phyloP scores from a whole-genome alignment of 2,329 filamentous ascomycete species.

The Fusarium hostae region DNA sequence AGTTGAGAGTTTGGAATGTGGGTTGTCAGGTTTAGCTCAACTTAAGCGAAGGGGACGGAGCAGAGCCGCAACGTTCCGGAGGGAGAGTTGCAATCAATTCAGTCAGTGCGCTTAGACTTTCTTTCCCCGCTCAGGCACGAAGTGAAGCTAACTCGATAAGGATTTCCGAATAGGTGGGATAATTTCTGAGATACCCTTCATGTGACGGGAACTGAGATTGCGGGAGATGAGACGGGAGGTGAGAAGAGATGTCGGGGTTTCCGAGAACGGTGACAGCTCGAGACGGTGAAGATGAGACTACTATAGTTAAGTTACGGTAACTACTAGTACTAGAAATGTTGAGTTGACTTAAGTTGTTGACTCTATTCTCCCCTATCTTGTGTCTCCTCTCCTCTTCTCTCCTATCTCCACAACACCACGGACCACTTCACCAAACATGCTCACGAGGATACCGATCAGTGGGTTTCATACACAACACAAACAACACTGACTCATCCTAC shows the following conservation, averaged over 20 bases:
- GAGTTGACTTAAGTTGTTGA: conserved; percentile 9
- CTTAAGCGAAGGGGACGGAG: conserved; percentile 13
- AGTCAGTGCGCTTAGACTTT: neutral
- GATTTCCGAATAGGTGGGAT: conserved; percentile 5
- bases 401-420: conserved; percentile 17
- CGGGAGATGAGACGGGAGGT: neutral
- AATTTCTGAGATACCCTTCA: neutral
- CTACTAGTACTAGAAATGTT: neutral
- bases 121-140: conserved; percentile 23
- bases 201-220: conserved; percentile 27
- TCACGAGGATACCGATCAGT: neutral
- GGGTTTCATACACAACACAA: neutral
- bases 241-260: conserved; percentile 3
- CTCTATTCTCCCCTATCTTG: neutral
- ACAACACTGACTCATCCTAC: conserved; percentile 5
- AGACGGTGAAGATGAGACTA: neutral
- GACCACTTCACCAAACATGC: neutral
- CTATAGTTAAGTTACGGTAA: neutral
- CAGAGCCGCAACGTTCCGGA: conserved; percentile 18
- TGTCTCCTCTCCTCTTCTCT: neutral
- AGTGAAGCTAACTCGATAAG: neutral
- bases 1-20: neutral
- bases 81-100: neutral
- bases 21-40: conserved; percentile 4
- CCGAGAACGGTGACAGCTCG: conserved; percentile 15